Evolutionary conservation across 768 basidiomycete genomes (phyloP).

Genomic region (Tricholomella constricta): DNA sequence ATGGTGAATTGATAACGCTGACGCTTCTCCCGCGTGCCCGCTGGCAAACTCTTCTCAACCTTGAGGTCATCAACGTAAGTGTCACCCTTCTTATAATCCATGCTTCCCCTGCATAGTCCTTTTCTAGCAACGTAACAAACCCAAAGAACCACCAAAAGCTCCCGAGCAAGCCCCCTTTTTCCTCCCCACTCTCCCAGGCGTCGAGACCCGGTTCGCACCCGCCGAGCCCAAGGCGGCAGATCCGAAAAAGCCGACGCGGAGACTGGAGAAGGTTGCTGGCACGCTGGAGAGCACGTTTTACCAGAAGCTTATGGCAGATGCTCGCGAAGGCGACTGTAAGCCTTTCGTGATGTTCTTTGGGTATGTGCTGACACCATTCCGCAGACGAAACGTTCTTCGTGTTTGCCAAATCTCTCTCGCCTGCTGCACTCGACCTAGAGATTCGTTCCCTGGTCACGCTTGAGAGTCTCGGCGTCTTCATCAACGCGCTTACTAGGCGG

Average conservation of each 20-base stretch:
- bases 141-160: conserved; percentile 92
- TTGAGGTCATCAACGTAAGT: conserved; percentile 88
- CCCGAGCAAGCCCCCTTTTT: conserved; percentile 98
- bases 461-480: conserved; percentile 64
- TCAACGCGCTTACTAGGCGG: conserved; percentile 72
- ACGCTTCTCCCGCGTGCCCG: conserved; percentile 88
- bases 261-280: conserved; percentile 53
- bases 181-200: conserved; percentile 87
- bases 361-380: conserved; percentile 1
- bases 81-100: background rate
- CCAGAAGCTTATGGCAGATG: conserved; percentile 59
- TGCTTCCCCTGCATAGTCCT: background rate
- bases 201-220: conserved; percentile 80
- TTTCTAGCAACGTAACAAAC: conserved; percentile 88
- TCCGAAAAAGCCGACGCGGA: conserved; percentile 46
- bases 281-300: conserved; percentile 70
- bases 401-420: conserved; percentile 83
- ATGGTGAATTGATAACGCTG: conserved; percentile 89
- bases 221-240: conserved; percentile 39
- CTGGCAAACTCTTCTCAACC: conserved; percentile 96
- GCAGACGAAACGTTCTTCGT: conserved; percentile 82
- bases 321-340: conserved; percentile 70
- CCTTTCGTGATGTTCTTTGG: background rate
- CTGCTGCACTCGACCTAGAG: conserved; percentile 90
- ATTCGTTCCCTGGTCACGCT: conserved; percentile 75